Conservation (phyloP, 2,329 filamentous ascomycete species). For the Rhinocladiella mackenziei region DNA sequence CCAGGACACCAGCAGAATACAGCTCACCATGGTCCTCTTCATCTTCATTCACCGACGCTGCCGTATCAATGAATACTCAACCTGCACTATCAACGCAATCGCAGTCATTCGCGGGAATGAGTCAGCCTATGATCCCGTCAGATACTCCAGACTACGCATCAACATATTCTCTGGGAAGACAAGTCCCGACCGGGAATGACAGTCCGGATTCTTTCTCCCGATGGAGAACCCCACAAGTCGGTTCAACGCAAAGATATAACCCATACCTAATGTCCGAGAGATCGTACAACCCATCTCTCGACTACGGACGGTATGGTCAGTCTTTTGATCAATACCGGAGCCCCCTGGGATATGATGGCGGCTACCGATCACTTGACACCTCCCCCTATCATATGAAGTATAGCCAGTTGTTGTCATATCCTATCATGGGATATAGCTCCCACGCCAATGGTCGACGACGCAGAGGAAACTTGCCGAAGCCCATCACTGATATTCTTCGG, state of each 20-base stretch:
- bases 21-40: slow-evolving; percentile 20
- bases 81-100: slow-evolving; percentile 12
- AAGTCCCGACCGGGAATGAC: slow-evolving; percentile 5
- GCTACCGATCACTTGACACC: slow-evolving; percentile 15
- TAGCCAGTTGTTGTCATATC: slow-evolving; percentile 16
- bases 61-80: slow-evolving; percentile 12
- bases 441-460: slow-evolving; percentile 47
- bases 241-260: slow-evolving; percentile 14
- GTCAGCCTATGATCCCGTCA: slow-evolving; percentile 18
- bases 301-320: slow-evolving; percentile 14
- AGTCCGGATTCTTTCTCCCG: slow-evolving; percentile 13
- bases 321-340: slow-evolving; percentile 17
- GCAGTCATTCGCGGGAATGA: slow-evolving; percentile 7
- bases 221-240: slow-evolving; percentile 17
- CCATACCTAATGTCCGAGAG: slow-evolving; percentile 16
- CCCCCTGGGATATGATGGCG: slow-evolving; percentile 16
- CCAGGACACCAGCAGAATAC: slow-evolving; percentile 16
- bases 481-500: slow-evolving; percentile 75
- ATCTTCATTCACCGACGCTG: slow-evolving; percentile 14
- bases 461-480: slow-evolving; percentile 81
- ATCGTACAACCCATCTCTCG: slow-evolving; percentile 13
- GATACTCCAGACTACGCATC: slow-evolving; percentile 18
- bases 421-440: slow-evolving; percentile 19
- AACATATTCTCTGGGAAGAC: slow-evolving; percentile 14
- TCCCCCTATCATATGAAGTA: slow-evolving; percentile 21